Conservation (phyloP, 352 stramenopile genomes). For the Blastocystis sp. region DNA sequence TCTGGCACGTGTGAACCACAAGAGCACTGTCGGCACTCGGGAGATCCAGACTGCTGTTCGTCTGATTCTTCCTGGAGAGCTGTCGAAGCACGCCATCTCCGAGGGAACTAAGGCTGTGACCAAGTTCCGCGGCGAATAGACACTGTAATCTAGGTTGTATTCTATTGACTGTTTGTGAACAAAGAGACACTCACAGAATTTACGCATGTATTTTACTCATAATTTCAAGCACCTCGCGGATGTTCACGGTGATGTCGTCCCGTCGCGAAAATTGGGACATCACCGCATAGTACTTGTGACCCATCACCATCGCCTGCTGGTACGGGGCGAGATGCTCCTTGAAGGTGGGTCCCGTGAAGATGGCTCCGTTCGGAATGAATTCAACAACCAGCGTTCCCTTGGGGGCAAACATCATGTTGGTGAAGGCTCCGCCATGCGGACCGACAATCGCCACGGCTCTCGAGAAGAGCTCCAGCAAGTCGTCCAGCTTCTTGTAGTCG, state of each 20-base stretch:
- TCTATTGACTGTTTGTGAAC: not conserved
- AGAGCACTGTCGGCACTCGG: conserved; percentile 83
- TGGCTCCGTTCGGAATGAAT: conserved; percentile 32
- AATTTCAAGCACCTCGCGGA: conserved; percentile 31
- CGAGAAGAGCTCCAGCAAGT: conserved; percentile 34
- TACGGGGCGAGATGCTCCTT: conserved; percentile 26
- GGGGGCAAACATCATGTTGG: conserved; percentile 39
- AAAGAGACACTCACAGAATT: not conserved
- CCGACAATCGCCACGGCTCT: conserved; percentile 1
- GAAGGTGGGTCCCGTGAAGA: not conserved
- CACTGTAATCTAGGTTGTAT: conserved; percentile 1
- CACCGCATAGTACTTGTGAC: conserved; percentile 34
- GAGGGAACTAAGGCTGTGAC: conserved; percentile 84
- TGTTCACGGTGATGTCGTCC: conserved; percentile 27
- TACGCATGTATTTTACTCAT: not conserved
- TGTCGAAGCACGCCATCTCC: conserved; percentile 89
- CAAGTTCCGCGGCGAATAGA: conserved; percentile 61
- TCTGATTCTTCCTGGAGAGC: conserved; percentile 85
- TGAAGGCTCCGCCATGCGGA: conserved; percentile 48
- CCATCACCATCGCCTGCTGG: conserved; percentile 12
- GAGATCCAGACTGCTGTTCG: conserved; percentile 92
- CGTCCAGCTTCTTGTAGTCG: conserved; percentile 3
- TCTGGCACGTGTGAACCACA: conserved; percentile 92
- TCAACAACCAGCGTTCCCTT: conserved; percentile 11
- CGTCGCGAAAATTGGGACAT: conserved; percentile 13